Conservation (phyloP, 768 basidiomycete genomes). For the Pleurotus citrinopileatus region DNA sequence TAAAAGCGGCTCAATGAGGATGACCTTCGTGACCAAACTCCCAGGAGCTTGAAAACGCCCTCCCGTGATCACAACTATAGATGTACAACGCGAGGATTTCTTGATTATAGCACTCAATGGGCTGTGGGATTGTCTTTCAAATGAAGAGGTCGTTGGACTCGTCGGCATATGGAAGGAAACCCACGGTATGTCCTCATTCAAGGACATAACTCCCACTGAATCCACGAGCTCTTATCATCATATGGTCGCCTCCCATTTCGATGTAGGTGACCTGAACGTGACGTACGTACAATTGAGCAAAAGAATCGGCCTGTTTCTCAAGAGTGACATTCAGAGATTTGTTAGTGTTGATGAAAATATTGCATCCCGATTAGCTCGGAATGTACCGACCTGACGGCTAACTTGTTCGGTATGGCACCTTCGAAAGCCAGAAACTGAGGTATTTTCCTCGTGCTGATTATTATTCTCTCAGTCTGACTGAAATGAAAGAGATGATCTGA, state of each 20-base stretch:
- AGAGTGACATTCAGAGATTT: slow-evolving; percentile 31
- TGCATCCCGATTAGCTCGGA: slow-evolving; percentile 48
- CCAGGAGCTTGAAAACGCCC: slow-evolving; percentile 38
- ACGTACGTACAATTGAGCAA: slow-evolving; percentile 9
- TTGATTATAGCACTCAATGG: slow-evolving; percentile 54
- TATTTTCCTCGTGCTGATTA: slow-evolving; percentile 16
- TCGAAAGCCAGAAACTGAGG: slow-evolving; percentile 38
- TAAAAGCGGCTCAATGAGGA: slow-evolving; percentile 30
- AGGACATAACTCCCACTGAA: background rate
- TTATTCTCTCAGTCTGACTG: background rate
- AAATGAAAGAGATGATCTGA: slow-evolving; percentile 8
- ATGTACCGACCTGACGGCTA: slow-evolving; percentile 45
- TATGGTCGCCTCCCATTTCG: slow-evolving; percentile 3
- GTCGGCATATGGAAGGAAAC: slow-evolving; percentile 33
- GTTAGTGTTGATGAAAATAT: slow-evolving; percentile 39
- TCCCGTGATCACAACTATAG: slow-evolving; percentile 47
- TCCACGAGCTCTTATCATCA: background rate
- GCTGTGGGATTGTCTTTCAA: slow-evolving; percentile 52
- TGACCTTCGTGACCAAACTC: slow-evolving; percentile 30
- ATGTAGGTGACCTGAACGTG: background rate
- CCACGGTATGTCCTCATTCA: background rate
- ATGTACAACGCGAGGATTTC: slow-evolving; percentile 49
- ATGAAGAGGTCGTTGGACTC: slow-evolving; percentile 52
- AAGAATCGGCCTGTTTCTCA: slow-evolving; percentile 28
- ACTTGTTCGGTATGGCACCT: slow-evolving; percentile 34